These are phyloP conservation scores for Musa beccarii DNA, from an alignment of 176 grass and related monocot genomes.

Conservation along the genomic window DNA sequence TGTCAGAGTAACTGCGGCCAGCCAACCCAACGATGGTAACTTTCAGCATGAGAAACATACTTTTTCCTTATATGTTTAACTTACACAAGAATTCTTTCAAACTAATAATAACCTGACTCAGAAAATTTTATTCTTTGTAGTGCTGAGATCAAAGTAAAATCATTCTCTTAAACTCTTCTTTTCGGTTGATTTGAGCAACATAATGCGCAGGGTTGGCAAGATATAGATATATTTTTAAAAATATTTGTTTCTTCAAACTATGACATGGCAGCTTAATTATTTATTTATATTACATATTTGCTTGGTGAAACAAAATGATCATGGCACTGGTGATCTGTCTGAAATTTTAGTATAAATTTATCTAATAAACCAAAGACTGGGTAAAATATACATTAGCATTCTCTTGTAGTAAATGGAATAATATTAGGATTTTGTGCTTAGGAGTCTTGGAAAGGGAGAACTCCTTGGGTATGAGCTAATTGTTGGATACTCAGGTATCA, in stretches of 20 bases:
- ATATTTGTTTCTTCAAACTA: too few species aligned
- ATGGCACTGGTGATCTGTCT: not conserved
- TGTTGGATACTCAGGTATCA: conserved; percentile 62
- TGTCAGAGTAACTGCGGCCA: conserved; percentile 75
- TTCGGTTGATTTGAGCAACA: too few species aligned
- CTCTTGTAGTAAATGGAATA: not conserved
- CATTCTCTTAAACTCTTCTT: too few species aligned
- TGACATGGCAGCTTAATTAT: too few species aligned
- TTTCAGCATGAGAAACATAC: not conserved
- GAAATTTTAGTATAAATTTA: not conserved
- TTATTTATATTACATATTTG: too few species aligned
- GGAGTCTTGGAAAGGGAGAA: too few species aligned
- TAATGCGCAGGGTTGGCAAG: too few species aligned
- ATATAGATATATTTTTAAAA: too few species aligned
- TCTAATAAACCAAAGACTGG: not conserved
- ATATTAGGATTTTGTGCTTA: not conserved
- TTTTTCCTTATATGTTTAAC: not conserved
- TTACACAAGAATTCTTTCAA: not conserved
- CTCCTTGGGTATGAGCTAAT: not conserved
- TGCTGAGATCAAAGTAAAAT: too few species aligned
- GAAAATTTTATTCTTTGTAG: too few species aligned
- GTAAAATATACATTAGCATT: not conserved
- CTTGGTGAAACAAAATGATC: too few species aligned
- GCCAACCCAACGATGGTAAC: conserved; percentile 87
- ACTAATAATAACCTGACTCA: too few species aligned